Evolutionary conservation across 768 basidiomycete species (phyloP), one percentile per base, ranked within the genome.

Genomic region (Leccinum longicurvipes): DNA sequence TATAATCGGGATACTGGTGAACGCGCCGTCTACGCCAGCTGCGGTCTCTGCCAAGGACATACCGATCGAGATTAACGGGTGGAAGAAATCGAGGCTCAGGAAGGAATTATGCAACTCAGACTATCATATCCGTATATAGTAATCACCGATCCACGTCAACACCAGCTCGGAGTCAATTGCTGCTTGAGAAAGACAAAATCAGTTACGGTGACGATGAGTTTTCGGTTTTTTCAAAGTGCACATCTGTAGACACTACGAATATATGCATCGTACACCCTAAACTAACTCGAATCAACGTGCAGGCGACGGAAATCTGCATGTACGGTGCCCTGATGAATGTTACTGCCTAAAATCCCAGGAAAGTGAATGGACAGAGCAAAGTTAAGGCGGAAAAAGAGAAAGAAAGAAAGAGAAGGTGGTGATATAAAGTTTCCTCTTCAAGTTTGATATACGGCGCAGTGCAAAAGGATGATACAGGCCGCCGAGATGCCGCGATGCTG

Each of bases 1-100:
- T n/a, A 69, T 63, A 9, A 67, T 57, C 3, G 68, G 68, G 50
- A 68, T 67, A 25, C 51, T 59, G 10, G 59, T 54, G 46, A 68
- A 68, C 11, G 66, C 63, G 32, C 59, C 58, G 19, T 67, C 29
- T 4, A 63, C 47, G 1, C 51, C 17, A 27, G 60, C 54, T 21
- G 66, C 65, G 9, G 57, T 54, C 10, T 60, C 57, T 34, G 55
- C 51, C 52, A 69, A 51, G 6, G 68, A 67, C 67, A 70, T 61
- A 15, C 45, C 10, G 45, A 31, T 59, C 44, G 23, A 45, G 39
- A 46, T 46, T 9, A n/a, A 46, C 44, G 24, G 6, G 17, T 11
- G 25, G 25, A 14, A 6, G 23, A 24, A 15, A 44, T 23, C 42
- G n/a, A 44, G 42, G 23, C 42, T 4, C 23, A 1, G 19, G 39